Conservation (phyloP, 208 protist genomes). For the Trichomonas gallinae region DNA sequence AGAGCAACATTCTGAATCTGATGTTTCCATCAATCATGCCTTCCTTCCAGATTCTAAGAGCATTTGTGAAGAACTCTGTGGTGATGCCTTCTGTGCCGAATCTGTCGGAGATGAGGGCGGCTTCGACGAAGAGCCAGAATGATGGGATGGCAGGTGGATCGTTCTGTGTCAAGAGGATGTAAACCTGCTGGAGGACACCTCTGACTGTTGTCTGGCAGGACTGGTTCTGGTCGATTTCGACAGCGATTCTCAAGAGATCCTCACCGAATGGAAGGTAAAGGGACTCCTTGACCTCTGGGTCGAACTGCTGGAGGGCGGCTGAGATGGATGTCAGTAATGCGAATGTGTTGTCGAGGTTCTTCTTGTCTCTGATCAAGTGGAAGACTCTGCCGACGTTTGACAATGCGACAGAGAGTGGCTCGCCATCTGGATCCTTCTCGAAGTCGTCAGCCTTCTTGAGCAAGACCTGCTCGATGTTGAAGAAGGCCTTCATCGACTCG, state of each 20-base stretch:
- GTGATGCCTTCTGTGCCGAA: background rate
- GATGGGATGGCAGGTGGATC: background rate
- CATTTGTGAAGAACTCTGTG: background rate
- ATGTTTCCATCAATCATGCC: background rate
- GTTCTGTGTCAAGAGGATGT: background rate
- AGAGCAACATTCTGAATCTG: background rate
- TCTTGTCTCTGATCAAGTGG: background rate
- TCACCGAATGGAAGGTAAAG: background rate
- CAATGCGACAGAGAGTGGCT: background rate
- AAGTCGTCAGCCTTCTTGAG: background rate
- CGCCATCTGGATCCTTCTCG: background rate
- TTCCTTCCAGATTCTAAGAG: slow-evolving; percentile 1
- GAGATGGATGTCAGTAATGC: background rate
- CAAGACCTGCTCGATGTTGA: background rate
- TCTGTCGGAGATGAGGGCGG: background rate
- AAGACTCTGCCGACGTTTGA: background rate
- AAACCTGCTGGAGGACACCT: background rate
- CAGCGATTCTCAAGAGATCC: background rate
- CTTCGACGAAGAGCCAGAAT: background rate
- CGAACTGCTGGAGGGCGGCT: background rate
- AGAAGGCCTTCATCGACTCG: background rate
- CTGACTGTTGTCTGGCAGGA: background rate
- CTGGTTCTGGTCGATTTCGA: background rate
- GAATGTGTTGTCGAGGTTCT: background rate
- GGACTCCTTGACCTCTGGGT: background rate